These are phyloP conservation scores for Pseudozyma hubeiensis DNA, from an alignment of 1,284 basidiomycete genomes.

Conservation along the genomic window DNA sequence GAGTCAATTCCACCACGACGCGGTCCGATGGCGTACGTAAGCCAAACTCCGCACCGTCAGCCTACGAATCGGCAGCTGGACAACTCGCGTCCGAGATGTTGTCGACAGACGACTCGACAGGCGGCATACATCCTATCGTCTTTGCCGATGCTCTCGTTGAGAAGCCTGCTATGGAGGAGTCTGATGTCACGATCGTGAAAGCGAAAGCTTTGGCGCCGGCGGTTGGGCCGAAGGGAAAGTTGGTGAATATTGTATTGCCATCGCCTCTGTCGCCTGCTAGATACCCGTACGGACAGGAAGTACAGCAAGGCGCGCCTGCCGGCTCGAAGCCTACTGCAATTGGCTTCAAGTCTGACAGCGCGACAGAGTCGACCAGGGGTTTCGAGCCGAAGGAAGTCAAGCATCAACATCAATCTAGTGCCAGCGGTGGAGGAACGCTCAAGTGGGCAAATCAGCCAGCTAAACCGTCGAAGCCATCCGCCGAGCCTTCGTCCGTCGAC, in stretches of 20 bases:
- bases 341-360: too few relatives aligned
- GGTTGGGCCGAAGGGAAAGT: slow-evolving; percentile 45
- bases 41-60: neutral
- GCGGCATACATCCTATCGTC: slow-evolving; percentile 21
- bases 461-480: neutral
- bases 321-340: too few relatives aligned
- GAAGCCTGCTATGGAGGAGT: neutral
- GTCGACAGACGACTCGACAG: neutral
- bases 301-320: neutral
- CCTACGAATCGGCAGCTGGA: neutral
- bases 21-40: neutral
- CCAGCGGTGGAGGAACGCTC: neutral
- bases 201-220: slow-evolving; percentile 21
- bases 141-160: slow-evolving; percentile 27
- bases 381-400: too few relatives aligned
- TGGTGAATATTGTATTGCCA: slow-evolving; percentile 42
- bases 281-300: slow-evolving; percentile 48
- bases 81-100: slow-evolving; percentile 10
- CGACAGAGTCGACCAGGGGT: too few relatives aligned
- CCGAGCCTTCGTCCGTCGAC: neutral
- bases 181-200: neutral
- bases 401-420: neutral
- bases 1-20: slow-evolving; percentile 11
- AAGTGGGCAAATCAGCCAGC: slow-evolving; percentile 4
- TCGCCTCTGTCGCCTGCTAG: slow-evolving; percentile 41